Evolutionary conservation across 176 grass and related monocot genomes (phyloP).

Genomic region (Oryza australiensis): DNA sequence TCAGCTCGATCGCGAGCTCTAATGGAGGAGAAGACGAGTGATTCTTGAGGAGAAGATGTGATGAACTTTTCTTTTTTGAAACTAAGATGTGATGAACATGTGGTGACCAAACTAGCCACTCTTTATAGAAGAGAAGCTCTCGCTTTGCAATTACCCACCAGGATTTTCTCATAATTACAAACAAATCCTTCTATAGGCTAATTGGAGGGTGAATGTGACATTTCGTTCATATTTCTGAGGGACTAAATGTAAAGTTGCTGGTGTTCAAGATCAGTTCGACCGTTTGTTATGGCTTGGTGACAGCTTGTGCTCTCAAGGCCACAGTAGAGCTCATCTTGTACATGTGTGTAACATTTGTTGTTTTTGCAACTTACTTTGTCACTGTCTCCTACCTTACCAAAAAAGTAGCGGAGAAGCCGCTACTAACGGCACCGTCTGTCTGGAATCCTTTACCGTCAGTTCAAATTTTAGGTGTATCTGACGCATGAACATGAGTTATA

Average conservation of each 20-base stretch:
- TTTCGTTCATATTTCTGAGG: neutral
- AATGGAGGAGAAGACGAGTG: neutral
- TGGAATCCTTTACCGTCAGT: neutral
- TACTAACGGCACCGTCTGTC: too few relatives aligned
- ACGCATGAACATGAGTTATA: neutral
- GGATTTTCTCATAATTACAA: neutral
- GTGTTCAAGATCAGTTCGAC: neutral
- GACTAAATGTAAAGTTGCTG: neutral
- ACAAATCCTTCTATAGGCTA: neutral
- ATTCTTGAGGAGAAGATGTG: neutral
- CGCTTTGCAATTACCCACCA: neutral
- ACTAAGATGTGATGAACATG: neutral
- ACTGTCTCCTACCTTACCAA: neutral
- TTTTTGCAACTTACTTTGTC: conserved; percentile 36
- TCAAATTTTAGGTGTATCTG: neutral
- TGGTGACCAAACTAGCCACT: neutral
- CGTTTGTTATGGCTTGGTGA: conserved; percentile 11
- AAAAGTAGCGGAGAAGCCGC: neutral
- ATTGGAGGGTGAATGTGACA: neutral
- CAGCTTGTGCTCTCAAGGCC: neutral
- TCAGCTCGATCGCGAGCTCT: neutral
- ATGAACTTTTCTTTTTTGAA: too few relatives aligned
- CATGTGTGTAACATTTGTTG: neutral
- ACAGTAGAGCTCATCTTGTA: neutral
- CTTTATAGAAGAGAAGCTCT: neutral